Evolutionary conservation across 805 yeast species (phyloP), one percentile per base, ranked within the genome.

Genomic region (Candida insectalens): DNA sequence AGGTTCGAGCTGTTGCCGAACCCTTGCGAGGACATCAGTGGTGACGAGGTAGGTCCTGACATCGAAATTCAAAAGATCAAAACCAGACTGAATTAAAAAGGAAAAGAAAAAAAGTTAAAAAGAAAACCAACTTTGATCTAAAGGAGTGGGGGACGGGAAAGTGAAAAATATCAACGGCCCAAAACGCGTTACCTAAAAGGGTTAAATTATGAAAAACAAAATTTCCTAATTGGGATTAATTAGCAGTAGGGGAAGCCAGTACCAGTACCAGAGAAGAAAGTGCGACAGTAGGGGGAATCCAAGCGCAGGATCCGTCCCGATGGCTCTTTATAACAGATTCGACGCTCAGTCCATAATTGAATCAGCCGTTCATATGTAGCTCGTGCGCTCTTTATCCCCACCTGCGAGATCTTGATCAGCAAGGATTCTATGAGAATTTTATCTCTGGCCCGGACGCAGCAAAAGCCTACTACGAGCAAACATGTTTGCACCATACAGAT

Each of bases 401-500:
- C 38, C 4, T 40, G 29, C 3, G 46, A 34, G 32, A 54, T 32
- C 25, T 40, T 39, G 25, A 43, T 36, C 22, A 54, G 39, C 30
- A 53, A 41, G 33, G 48, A 43, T 21, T 54, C 59, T 1, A 50
- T 30, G 6, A 53, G 32, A 6, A 54, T 27, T 26, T 51, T 53
- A 29, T 54, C 53, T 2, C 46, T 41, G 1, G 54, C 38, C 13
- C 41, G 41, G 1, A 43, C 20, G 30, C 51, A 47, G 34, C 54
- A 48, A 22, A 42, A 49, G 1, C 53, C 56, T 29, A 51, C 36
- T 19, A 50, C 44, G 12, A 50, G 29, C 10, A 50, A 25, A 20
- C 49, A 44, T 55, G 55, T 51, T 32, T 53, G 57, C 15, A 53
- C 41, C 59, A 53, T 54, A 34, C 49, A 45, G 16, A 54, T 37